phyloP scores from a whole-genome alignment of 495 filamentous ascomycete species.

The Cercophora sp. region DNA sequence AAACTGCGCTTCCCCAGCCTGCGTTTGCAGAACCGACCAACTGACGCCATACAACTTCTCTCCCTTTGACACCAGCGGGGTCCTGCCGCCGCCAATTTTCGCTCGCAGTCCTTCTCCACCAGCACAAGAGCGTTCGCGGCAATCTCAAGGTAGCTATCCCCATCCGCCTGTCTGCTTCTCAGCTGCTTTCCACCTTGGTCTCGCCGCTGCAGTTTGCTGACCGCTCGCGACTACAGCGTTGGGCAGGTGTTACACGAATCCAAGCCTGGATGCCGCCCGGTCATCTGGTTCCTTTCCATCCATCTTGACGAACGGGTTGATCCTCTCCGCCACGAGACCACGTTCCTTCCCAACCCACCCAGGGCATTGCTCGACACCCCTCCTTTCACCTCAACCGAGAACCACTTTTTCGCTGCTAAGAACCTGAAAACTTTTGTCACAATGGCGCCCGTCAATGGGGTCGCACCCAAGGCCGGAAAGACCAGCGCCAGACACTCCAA shows the following conservation, averaged over 20 bases:
- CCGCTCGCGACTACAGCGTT: neutral
- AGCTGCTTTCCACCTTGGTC: too few species aligned
- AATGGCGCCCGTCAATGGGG: slow-evolving; percentile 28
- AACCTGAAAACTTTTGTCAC: slow-evolving; percentile 4
- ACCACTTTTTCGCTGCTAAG: neutral
- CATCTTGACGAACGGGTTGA: neutral
- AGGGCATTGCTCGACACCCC: neutral
- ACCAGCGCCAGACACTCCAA: slow-evolving; percentile 12
- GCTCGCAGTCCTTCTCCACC: neutral
- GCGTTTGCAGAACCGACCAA: neutral
- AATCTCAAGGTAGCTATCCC: neutral
- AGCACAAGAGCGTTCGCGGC: neutral
- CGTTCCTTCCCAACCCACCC: neutral
- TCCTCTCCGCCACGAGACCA: neutral
- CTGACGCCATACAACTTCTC: slow-evolving; percentile 3
- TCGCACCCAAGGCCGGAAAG: slow-evolving; percentile 21
- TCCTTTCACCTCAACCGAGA: neutral
- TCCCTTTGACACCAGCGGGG: neutral
- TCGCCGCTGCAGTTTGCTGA: neutral
- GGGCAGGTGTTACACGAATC: slow-evolving; percentile 21
- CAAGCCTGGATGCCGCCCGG: slow-evolving; percentile 15
- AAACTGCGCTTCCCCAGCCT: slow-evolving; percentile 3
- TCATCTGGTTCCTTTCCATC: slow-evolving; percentile 15
- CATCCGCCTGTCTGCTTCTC: neutral
- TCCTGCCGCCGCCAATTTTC: too few species aligned